These are phyloP conservation scores for Alternaria ethzedia DNA, from an alignment of 2,329 filamentous ascomycete genomes.

Conservation along the genomic window DNA sequence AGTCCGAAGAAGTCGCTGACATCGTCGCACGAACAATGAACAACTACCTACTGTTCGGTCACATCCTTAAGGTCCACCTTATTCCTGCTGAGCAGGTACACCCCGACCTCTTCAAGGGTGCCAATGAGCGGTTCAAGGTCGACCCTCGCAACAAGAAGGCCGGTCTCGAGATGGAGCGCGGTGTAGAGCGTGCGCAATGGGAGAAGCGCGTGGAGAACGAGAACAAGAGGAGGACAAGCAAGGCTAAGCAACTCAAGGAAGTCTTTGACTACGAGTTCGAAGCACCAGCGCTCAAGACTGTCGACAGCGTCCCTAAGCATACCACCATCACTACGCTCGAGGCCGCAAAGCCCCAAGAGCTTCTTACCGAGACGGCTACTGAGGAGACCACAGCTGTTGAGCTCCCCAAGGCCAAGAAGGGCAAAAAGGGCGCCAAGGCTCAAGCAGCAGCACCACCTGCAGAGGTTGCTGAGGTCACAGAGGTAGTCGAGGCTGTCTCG, in stretches of 20 bases:
- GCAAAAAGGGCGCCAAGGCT: conserved; percentile 33
- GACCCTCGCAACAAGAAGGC: conserved; percentile 89
- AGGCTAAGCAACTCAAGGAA: conserved; percentile 76
- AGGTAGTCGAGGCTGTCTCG: conserved; percentile 7
- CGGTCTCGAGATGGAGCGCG: conserved; percentile 74
- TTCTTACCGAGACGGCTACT: conserved; percentile 30
- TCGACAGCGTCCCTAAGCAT: conserved; percentile 52
- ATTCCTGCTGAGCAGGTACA: conserved; percentile 80
- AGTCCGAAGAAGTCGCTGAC: conserved; percentile 76
- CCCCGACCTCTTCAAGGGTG: conserved; percentile 84
- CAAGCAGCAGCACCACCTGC: not conserved
- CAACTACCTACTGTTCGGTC: conserved; percentile 94
- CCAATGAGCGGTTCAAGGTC: conserved; percentile 86
- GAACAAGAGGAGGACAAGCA: conserved; percentile 70
- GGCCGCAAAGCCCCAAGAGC: conserved; percentile 33
- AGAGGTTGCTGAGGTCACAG: conserved; percentile 15
- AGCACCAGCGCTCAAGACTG: conserved; percentile 72
- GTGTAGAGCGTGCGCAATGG: conserved; percentile 79
- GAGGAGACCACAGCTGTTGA: conserved; percentile 22
- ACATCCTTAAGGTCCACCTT: conserved; percentile 86
- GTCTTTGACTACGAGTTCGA: conserved; percentile 86
- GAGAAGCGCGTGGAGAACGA: conserved; percentile 75
- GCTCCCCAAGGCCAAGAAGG: conserved; percentile 40
- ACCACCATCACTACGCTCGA: conserved; percentile 24
- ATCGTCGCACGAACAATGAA: conserved; percentile 97